These are phyloP conservation scores for Edhazardia aedis DNA, from an alignment of 371 early-diverging fungal genomes.

Conservation along the genomic window DNA sequence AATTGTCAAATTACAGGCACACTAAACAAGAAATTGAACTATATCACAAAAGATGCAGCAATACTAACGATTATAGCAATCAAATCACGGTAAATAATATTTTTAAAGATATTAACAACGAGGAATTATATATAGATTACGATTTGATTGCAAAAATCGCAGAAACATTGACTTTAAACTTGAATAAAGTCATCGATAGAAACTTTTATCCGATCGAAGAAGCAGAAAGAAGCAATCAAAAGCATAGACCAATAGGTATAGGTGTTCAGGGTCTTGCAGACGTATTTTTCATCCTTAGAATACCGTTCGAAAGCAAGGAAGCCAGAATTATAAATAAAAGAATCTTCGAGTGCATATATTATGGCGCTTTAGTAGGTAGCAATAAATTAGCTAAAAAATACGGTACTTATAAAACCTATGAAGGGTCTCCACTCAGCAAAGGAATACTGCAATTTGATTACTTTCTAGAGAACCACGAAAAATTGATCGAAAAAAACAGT, in stretches of 20 bases:
- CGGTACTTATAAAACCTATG: conserved; percentile 70
- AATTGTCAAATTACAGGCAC: too few relatives aligned
- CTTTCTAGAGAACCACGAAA: too few relatives aligned
- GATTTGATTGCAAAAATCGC: conserved; percentile 48
- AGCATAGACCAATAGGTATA: conserved; percentile 84
- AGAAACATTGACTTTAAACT: conserved; percentile 64
- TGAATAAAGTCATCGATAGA: conserved; percentile 84
- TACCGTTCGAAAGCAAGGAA: conserved; percentile 76
- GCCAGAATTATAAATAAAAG: conserved; percentile 64
- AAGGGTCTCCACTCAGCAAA: conserved; percentile 66
- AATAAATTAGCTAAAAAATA: conserved; percentile 61
- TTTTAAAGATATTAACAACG: not conserved
- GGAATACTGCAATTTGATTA: conserved; percentile 83
- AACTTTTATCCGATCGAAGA: conserved; percentile 85
- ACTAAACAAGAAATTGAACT: too few relatives aligned
- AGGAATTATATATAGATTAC: conserved; percentile 14
- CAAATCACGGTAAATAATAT: too few relatives aligned
- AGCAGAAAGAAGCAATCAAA: conserved; percentile 63
- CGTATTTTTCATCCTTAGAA: conserved; percentile 72
- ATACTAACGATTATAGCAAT: too few relatives aligned
- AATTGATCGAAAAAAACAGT: conserved; percentile 50
- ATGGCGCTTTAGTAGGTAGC: conserved; percentile 75
- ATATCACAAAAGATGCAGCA: too few relatives aligned
- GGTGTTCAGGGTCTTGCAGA: conserved; percentile 97
- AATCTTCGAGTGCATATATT: conserved; percentile 92